Conservation (phyloP, 176 grass and related monocot genomes). For the Zoysia pacifica region DNA sequence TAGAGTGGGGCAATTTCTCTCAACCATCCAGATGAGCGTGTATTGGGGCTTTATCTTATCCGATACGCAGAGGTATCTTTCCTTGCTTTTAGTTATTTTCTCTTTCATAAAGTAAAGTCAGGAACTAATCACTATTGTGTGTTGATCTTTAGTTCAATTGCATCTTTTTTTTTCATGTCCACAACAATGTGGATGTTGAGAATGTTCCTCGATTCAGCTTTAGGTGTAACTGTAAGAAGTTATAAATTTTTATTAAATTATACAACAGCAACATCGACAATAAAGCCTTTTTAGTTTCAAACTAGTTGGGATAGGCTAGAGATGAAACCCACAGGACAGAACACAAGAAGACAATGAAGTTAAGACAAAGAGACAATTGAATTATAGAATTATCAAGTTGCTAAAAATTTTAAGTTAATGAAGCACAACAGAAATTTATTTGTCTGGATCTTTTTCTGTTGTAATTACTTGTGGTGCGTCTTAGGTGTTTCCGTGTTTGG, state of each 20-base stretch:
- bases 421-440: too few species aligned
- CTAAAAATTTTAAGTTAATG: background rate
- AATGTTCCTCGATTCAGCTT: background rate
- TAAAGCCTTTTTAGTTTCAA: too few species aligned
- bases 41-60: constrained; percentile 79
- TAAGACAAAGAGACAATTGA: background rate
- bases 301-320: too few species aligned
- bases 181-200: background rate
- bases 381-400: background rate
- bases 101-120: background rate
- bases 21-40: constrained; percentile 70
- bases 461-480: too few species aligned
- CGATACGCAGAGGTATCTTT: constrained; percentile 78
- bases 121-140: background rate
- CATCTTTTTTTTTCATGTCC: background rate
- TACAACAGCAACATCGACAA: too few species aligned
- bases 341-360: too few species aligned
- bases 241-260: too few species aligned
- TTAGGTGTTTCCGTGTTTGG: too few species aligned
- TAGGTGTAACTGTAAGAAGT: background rate
- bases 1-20: constrained; percentile 67
- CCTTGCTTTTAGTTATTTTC: background rate
- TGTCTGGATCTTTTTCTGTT: too few species aligned
- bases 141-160: too few species aligned
- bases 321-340: too few species aligned